These are phyloP conservation scores for Bisporella sp. DNA, from an alignment of 2,329 filamentous ascomycete genomes.

Conservation along the genomic window DNA sequence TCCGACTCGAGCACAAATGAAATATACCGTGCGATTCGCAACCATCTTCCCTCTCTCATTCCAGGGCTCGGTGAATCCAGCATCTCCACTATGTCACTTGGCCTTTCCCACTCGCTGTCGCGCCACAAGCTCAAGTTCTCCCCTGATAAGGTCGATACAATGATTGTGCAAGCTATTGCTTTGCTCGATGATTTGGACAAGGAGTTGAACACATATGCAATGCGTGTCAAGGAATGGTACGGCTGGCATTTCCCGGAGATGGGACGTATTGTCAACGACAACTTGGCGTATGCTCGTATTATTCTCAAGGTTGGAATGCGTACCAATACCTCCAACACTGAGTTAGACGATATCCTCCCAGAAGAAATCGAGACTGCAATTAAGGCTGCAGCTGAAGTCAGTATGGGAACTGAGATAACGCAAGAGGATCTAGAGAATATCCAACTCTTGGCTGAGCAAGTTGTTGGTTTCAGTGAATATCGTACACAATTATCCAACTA, in stretches of 20 bases:
- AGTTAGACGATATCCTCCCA: constrained; percentile 85
- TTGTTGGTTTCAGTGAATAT: constrained; percentile 87
- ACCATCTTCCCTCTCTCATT: constrained; percentile 83
- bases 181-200: constrained; percentile 96
- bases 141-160: constrained; percentile 96
- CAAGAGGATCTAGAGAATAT: constrained; percentile 91
- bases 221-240: constrained; percentile 99
- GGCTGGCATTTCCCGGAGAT: constrained; percentile 99
- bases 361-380: constrained; percentile 90
- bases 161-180: constrained; percentile 97
- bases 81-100: constrained; percentile 88
- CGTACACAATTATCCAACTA: constrained; percentile 82
- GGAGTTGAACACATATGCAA: constrained; percentile 96
- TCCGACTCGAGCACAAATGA: constrained; percentile 79
- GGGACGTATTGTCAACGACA: constrained; percentile 95
- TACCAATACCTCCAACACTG: constrained; percentile 65
- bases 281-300: constrained; percentile 84
- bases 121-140: constrained; percentile 98
- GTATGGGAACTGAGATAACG: constrained; percentile 97
- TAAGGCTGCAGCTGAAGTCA: constrained; percentile 91
- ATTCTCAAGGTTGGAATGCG: constrained; percentile 87
- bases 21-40: constrained; percentile 88
- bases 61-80: constrained; percentile 80
- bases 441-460: constrained; percentile 83
- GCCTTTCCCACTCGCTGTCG: constrained; percentile 93